Base-by-base conservation (phyloP, 192 early-diverging fungal genomes). In the Diversispora epigaea region DNA sequence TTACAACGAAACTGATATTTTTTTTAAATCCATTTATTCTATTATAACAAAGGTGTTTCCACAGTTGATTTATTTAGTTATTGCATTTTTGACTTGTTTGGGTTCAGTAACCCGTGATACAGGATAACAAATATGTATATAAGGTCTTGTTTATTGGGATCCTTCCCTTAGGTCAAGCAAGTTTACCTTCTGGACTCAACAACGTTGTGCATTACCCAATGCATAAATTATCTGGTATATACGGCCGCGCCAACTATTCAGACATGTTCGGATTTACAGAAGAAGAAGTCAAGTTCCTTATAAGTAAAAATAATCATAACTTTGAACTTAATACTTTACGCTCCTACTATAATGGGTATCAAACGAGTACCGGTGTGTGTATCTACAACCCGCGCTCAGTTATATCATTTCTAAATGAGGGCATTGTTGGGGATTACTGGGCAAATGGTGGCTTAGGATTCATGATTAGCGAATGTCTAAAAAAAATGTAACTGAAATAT, bases 21-120 rank as follows among this genome's bases (percentile, higher is more conserved):
- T 68, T 25, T 75, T 75, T 67, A 15, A 15, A 75, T 22, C 1
- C n/a, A 72, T 72, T 50, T 58, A 72, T 17, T 72, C 70, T 41
- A 72, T 43, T 7, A 22, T 68, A 12, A 46, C 66, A 5, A 68
- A 68, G 66, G 66, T 68, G 49, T 66, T 9, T 46, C 45, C 5
- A 17, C n/a, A 6, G 39, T 46, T n/a, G n/a, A n/a, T n/a, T n/a
- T n/a, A n/a, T n/a, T n/a, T n/a, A n/a, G n/a, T n/a, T n/a, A n/a
- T n/a, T n/a, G n/a, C n/a, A n/a, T n/a, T n/a, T n/a, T n/a, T n/a
- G n/a, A n/a, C n/a, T n/a, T n/a, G n/a, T n/a, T 58, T 2, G 57
- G 9, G 9, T 7, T 8, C 57, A 25, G 0, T 4, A 49, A 49
- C n/a, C 21, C 25, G 44, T 44, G 11, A 5, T 67, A 44, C 44